These are phyloP conservation scores for Boletus rubroflammeus DNA, from an alignment of 768 basidiomycete species.

Conservation along the genomic window DNA sequence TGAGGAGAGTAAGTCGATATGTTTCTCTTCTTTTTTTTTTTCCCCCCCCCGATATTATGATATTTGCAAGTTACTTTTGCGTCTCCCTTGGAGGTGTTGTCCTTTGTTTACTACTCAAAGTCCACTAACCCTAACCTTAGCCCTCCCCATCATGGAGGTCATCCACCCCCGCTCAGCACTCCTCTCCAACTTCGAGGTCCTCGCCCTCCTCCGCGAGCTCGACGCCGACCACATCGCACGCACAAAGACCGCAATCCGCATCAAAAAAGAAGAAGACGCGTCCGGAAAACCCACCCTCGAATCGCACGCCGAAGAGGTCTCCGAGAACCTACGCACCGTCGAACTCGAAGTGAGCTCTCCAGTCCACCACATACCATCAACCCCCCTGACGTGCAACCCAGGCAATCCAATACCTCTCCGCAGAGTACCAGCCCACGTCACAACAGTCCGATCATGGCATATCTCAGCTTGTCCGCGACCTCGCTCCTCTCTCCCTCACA, in stretches of 20 bases:
- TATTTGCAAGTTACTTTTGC: constrained; percentile 9
- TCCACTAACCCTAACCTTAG: constrained; percentile 23
- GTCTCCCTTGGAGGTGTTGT: constrained; percentile 23
- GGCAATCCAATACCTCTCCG: constrained; percentile 84
- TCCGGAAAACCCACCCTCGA: constrained; percentile 33
- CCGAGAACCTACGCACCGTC: constrained; percentile 79
- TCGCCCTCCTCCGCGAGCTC: constrained; percentile 70
- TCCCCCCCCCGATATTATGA: constrained; percentile 1
- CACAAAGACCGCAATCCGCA: constrained; percentile 63
- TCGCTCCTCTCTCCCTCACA: constrained; percentile 70
- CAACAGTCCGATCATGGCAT: constrained; percentile 66
- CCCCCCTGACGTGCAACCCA: constrained; percentile 29
- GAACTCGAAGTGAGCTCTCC: constrained; percentile 58
- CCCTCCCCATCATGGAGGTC: constrained; percentile 14
- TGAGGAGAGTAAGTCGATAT: constrained; percentile 1
- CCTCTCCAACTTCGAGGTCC: constrained; percentile 85
- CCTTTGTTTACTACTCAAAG: constrained; percentile 19
- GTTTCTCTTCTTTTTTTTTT: constrained; percentile 15
- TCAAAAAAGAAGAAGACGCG: constrained; percentile 74
- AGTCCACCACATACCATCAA: neutral
- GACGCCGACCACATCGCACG: constrained; percentile 70
- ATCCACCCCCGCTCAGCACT: constrained; percentile 67
- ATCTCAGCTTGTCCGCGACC: constrained; percentile 57
- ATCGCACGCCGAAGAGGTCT: constrained; percentile 50
- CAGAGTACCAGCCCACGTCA: constrained; percentile 65